Conservation (phyloP, 106 monocot genomes). For the Dendrobium officinale region DNA sequence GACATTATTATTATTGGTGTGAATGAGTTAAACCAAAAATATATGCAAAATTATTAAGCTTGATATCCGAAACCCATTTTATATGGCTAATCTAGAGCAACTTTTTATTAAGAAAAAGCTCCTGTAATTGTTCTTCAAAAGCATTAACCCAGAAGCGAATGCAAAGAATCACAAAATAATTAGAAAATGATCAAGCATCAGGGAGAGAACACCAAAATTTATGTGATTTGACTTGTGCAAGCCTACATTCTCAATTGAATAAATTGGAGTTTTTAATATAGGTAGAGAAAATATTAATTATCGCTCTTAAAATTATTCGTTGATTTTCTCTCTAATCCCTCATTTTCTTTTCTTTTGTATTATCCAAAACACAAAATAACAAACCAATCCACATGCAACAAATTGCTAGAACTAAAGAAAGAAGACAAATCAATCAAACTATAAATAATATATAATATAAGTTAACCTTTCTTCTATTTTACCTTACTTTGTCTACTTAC, state of each 20-base stretch:
- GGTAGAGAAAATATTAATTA: not conserved
- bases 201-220: not conserved
- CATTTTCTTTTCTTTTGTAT: not conserved
- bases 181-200: not conserved
- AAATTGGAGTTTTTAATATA: not conserved
- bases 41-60: not conserved
- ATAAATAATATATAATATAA: not conserved
- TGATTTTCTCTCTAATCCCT: not conserved
- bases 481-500: not conserved
- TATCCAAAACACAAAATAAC: not conserved
- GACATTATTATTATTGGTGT: not conserved
- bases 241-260: not conserved
- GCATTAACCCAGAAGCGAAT: not conserved
- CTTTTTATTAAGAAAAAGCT: no score
- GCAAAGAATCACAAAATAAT: not conserved
- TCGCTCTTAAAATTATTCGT: not conserved
- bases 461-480: not conserved
- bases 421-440: not conserved
- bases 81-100: not conserved
- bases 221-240: not conserved
- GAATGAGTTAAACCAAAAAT: not conserved
- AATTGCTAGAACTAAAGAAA: not conserved
- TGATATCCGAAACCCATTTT: not conserved
- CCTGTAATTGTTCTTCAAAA: no score
- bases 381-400: not conserved